phyloP scores from a whole-genome alignment of 2,329 filamentous ascomycete genomes.

The Conoideocrella luteorostrata region DNA sequence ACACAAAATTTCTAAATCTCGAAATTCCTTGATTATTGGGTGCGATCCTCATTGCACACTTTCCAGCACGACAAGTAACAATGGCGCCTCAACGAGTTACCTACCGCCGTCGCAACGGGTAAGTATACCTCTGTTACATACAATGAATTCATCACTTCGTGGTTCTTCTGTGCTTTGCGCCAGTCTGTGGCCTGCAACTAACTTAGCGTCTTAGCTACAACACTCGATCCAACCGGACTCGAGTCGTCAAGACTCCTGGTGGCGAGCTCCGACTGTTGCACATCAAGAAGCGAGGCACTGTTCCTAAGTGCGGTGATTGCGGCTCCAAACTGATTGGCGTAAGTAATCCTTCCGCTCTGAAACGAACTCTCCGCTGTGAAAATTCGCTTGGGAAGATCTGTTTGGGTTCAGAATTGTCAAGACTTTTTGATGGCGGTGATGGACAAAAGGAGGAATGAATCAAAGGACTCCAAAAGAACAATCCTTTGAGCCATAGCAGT shows the following conservation, averaged over 20 bases:
- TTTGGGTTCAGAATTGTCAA: too few relatives aligned
- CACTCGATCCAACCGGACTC: conserved; percentile 94
- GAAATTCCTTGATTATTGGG: conserved; percentile 32
- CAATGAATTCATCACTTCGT: background rate
- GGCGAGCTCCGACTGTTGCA: conserved; percentile 93
- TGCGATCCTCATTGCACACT: conserved; percentile 30
- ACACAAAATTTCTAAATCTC: conserved; percentile 39
- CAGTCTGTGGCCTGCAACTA: too few relatives aligned
- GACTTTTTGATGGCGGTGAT: too few relatives aligned
- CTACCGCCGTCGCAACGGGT: conserved; percentile 76
- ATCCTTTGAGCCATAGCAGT: too few relatives aligned
- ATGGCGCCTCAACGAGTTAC: conserved; percentile 56
- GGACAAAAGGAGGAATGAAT: too few relatives aligned
- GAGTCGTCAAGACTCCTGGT: conserved; percentile 92
- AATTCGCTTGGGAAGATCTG: background rate
- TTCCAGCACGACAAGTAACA: conserved; percentile 41
- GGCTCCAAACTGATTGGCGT: conserved; percentile 96
- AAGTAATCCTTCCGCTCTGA: conserved; percentile 46
- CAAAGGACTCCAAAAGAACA: too few relatives aligned
- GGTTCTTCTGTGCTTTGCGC: too few relatives aligned
- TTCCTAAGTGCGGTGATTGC: conserved; percentile 99
- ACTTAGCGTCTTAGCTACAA: conserved; percentile 65
- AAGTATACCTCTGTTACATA: conserved; percentile 39
- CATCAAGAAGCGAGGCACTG: conserved; percentile 99
- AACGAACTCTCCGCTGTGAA: conserved; percentile 3